Evolutionary conservation across 257 asterid species (phyloP).

Genomic region (Plantago elongata): DNA sequence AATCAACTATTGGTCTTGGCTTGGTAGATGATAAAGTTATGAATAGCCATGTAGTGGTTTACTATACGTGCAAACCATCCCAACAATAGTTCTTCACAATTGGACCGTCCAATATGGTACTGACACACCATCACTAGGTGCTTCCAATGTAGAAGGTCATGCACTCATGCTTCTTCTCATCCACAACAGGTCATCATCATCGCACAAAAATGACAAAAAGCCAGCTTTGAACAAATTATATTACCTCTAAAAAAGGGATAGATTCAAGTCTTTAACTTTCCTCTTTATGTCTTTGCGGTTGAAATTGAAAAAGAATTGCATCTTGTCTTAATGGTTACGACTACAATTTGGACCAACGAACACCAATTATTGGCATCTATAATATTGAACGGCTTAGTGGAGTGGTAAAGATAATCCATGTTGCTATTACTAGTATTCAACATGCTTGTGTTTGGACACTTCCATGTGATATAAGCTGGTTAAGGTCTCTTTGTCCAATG

Average conservation of each 20-base stretch:
- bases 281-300: not conserved
- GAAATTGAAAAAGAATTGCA: conserved; percentile 1
- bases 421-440: not conserved
- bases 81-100: not conserved
- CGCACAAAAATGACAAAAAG: not conserved
- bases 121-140: not conserved
- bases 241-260: not conserved
- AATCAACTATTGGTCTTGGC: too few species aligned
- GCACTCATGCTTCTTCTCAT: too few species aligned
- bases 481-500: conserved; percentile 12
- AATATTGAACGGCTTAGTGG: not conserved
- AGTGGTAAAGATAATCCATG: not conserved
- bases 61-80: not conserved
- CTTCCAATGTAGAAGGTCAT: too few species aligned
- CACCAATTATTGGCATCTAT: conserved; percentile 14
- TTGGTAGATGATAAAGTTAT: too few species aligned
- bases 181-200: not conserved
- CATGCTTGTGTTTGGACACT: conserved; percentile 15
- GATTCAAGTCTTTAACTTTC: not conserved
- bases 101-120: not conserved
- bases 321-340: not conserved
- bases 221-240: not conserved
- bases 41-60: too few species aligned
- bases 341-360: conserved; percentile 12
- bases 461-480: conserved; percentile 10